Evolutionary conservation across 148 eudicot genomes (phyloP).

Genomic region (Chenopodium formosanum): DNA sequence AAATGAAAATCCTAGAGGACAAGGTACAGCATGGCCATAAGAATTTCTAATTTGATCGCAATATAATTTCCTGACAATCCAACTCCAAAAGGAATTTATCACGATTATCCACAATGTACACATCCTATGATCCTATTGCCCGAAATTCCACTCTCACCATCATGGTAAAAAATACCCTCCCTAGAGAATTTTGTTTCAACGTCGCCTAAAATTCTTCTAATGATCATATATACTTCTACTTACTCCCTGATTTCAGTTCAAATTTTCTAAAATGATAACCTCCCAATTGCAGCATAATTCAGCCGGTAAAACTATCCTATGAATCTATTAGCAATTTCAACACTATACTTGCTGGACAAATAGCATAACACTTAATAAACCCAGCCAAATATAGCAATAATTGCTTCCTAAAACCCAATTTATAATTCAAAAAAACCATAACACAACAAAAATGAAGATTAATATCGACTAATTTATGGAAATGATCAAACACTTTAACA

Average conservation of each 20-base stretch:
- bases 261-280: neutral
- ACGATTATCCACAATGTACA: neutral
- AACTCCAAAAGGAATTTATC: neutral
- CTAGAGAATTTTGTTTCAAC: neutral
- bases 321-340: neutral
- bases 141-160: neutral
- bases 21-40: neutral
- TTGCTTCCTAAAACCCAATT: neutral
- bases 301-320: neutral
- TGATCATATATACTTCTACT: neutral
- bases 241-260: neutral
- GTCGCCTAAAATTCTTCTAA: neutral
- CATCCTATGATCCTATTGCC: neutral
- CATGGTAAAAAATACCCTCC: neutral
- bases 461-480: too few relatives aligned
- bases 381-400: neutral
- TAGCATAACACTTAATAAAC: neutral
- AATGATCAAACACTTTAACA: too few relatives aligned
- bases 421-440: too few relatives aligned
- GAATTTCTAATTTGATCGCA: neutral
- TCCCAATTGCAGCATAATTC: neutral
- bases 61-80: neutral
- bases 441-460: too few relatives aligned
- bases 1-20: neutral
- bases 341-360: neutral